phyloP scores from a whole-genome alignment of 192 early-diverging fungal species.

The Rhizophagus prolifer region DNA sequence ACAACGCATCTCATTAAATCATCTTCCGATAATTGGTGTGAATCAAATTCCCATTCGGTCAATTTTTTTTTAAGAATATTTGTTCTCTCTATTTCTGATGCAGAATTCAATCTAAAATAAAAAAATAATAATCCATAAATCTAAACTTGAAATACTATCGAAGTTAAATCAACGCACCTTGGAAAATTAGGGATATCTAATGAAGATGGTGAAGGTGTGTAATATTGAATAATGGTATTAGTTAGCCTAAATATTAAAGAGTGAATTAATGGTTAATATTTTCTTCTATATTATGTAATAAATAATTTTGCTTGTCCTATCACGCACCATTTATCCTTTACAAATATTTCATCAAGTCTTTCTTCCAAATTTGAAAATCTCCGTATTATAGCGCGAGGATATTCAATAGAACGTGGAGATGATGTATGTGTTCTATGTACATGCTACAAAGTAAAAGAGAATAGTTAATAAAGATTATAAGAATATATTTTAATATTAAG shows the following conservation, averaged over 20 bases:
- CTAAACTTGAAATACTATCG: background rate
- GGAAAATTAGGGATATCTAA: constrained; percentile 25
- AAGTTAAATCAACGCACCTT: constrained; percentile 7
- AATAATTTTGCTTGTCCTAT: background rate
- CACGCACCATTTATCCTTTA: constrained; percentile 45
- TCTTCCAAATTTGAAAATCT: constrained; percentile 32
- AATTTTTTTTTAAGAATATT: constrained; percentile 54
- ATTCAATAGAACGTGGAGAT: constrained; percentile 16
- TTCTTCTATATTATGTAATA: background rate
- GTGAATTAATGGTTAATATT: background rate
- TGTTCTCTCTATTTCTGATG: constrained; percentile 34
- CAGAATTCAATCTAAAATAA: constrained; percentile 32
- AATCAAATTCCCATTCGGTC: constrained; percentile 68
- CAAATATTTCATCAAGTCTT: constrained; percentile 40
- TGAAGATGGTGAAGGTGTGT: background rate
- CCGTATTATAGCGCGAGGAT: constrained; percentile 38
- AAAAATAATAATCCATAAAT: background rate
- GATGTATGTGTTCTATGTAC: background rate
- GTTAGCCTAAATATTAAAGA: constrained; percentile 20
- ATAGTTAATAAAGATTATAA: background rate
- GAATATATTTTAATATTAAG: background rate
- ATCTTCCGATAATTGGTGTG: constrained; percentile 60
- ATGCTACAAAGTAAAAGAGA: background rate
- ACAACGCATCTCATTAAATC: constrained; percentile 69
- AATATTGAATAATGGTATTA: constrained; percentile 24